These are phyloP conservation scores for Albifimbria verrucaria DNA, from an alignment of 2,329 filamentous ascomycete species.

Conservation along the genomic window DNA sequence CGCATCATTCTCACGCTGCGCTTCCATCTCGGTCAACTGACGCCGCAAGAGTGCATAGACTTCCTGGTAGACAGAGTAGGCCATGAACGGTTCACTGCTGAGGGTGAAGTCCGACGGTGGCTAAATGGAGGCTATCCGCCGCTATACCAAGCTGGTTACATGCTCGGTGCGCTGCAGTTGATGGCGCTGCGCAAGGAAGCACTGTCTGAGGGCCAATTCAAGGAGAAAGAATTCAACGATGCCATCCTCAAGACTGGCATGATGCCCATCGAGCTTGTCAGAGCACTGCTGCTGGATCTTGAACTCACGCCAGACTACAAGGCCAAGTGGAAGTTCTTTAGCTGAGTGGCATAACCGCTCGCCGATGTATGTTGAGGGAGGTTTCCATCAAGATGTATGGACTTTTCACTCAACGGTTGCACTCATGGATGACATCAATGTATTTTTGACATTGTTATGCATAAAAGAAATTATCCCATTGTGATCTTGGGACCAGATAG, in stretches of 20 bases:
- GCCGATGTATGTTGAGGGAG: too few relatives aligned
- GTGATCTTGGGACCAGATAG: not conserved
- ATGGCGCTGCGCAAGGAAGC: constrained; percentile 47
- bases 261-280: constrained; percentile 53
- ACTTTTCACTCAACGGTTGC: too few relatives aligned
- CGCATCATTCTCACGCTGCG: constrained; percentile 56
- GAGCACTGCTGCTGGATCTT: constrained; percentile 42
- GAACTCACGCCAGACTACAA: constrained; percentile 40
- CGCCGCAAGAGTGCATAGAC: constrained; percentile 52
- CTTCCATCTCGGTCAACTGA: constrained; percentile 55
- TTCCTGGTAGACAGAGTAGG: constrained; percentile 53
- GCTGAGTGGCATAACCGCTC: too few relatives aligned
- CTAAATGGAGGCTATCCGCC: constrained; percentile 54
- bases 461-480: not conserved
- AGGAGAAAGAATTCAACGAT: constrained; percentile 56
- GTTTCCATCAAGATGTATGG: too few relatives aligned
- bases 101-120: constrained; percentile 57
- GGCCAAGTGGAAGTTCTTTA: constrained; percentile 50
- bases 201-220: constrained; percentile 31
- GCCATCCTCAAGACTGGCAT: constrained; percentile 45
- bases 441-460: too few relatives aligned
- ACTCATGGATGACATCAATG: too few relatives aligned
- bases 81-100: constrained; percentile 56
- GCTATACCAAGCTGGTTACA: constrained; percentile 58
- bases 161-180: constrained; percentile 57